Percentiles rank a stretch among this genome's conserved stretches.
Evolutionary conservation across 345 rosid genomes (phyloP).

Genomic region (Pistacia atlantica): DNA sequence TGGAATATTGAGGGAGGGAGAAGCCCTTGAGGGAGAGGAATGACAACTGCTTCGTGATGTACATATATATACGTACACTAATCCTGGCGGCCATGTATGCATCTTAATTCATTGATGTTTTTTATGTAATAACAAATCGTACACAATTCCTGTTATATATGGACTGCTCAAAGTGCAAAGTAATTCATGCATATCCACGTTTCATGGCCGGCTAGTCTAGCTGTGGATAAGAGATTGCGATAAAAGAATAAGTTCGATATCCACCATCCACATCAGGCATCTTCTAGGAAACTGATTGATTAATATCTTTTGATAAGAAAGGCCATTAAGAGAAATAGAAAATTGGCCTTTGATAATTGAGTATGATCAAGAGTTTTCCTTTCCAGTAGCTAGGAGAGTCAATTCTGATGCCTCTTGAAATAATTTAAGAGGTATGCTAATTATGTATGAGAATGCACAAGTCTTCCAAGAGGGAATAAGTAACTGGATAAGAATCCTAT

Average conservation of each 20-base stretch:
- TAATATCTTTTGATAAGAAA: no score
- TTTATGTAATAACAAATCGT: background rate
- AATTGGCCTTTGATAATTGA: no score
- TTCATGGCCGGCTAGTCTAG: background rate
- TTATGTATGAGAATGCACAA: background rate
- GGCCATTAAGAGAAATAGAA: no score
- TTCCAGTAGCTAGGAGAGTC: background rate
- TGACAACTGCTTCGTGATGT: background rate
- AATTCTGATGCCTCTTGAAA: conserved; percentile 2
- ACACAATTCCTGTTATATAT: background rate
- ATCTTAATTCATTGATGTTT: no score
- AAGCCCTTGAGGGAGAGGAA: conserved; percentile 15
- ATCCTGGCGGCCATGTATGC: background rate
- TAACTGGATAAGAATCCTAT: conserved; percentile 7
- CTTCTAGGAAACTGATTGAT: no score
- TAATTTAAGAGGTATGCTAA: background rate
- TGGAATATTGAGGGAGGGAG: background rate
- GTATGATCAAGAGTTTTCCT: no score
- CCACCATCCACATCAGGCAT: no score
- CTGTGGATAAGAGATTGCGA: background rate
- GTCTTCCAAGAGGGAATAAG: background rate
- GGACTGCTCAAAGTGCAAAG: background rate
- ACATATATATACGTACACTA: no score
- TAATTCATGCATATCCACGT: background rate
- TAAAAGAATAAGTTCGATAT: background rate